A percentile compares a stretch with the other conserved stretches of the same genome.
phyloP scores from a whole-genome alignment of 2,329 filamentous ascomycete species.

The Sarocladium brachiariae region DNA sequence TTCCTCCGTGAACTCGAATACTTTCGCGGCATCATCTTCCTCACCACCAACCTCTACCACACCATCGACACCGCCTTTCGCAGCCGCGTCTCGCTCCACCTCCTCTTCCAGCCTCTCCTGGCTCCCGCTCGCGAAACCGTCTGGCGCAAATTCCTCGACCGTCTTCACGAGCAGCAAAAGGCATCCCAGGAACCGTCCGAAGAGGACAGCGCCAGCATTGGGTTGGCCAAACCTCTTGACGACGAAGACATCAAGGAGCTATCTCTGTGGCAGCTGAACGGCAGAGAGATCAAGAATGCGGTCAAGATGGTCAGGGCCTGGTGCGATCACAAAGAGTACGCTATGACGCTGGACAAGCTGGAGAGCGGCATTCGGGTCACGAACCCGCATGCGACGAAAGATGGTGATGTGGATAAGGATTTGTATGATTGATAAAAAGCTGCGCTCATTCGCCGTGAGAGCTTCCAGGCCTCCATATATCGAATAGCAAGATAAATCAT shows the following conservation, averaged over 20 bases:
- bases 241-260: conserved; percentile 33
- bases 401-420: conserved; percentile 18
- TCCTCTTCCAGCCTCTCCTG: conserved; percentile 35
- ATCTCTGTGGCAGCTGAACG: conserved; percentile 35
- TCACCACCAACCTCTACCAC: conserved; percentile 36
- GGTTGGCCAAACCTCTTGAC: conserved; percentile 14
- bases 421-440: conserved; percentile 20
- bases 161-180: conserved; percentile 19
- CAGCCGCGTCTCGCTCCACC: conserved; percentile 39
- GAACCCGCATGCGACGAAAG: conserved; percentile 34
- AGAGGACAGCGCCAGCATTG: neutral
- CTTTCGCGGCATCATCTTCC: conserved; percentile 37
- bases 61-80: conserved; percentile 38
- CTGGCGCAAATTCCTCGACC: conserved; percentile 40
- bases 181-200: conserved; percentile 10
- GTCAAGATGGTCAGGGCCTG: conserved; percentile 38
- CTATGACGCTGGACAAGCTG: conserved; percentile 32
- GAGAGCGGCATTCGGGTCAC: conserved; percentile 40
- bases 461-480: no score
- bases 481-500: no score
- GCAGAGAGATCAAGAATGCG: conserved; percentile 39
- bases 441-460: no score
- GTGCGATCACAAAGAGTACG: conserved; percentile 37
- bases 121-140: conserved; percentile 30
- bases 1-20: conserved; percentile 40